phyloP scores from a whole-genome alignment of 805 yeast species.

The Zygotorulaspora sp. region DNA sequence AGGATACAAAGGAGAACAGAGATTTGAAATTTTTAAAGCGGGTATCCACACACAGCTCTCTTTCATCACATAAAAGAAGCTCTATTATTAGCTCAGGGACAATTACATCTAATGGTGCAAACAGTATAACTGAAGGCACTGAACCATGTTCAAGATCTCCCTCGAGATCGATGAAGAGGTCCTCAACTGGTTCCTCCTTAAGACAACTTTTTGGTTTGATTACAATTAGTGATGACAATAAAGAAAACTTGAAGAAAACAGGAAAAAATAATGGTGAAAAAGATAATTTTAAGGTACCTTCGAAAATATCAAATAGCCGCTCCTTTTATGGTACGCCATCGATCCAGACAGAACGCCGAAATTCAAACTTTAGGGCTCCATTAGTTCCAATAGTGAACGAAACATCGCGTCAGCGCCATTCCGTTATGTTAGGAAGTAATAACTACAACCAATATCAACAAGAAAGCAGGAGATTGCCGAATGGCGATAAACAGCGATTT shows the following conservation, averaged over 20 bases:
- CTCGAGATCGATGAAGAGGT: constrained; percentile 21
- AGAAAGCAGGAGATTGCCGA: not conserved
- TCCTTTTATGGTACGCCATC: constrained; percentile 1
- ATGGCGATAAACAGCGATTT: constrained; percentile 7
- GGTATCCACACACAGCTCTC: constrained; percentile 16
- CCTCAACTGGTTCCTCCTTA: constrained; percentile 33
- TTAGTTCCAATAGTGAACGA: constrained; percentile 15
- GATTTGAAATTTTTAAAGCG: constrained; percentile 13
- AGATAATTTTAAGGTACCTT: constrained; percentile 10
- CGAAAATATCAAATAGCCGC: constrained; percentile 2
- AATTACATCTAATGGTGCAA: not conserved
- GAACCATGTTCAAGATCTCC: constrained; percentile 11
- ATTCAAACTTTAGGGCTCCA: constrained; percentile 16
- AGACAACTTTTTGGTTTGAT: constrained; percentile 32
- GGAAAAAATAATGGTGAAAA: constrained; percentile 5
- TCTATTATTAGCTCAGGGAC: constrained; percentile 12
- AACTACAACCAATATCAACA: constrained; percentile 4
- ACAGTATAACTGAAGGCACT: not conserved
- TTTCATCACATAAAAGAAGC: constrained; percentile 16
- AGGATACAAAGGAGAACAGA: constrained; percentile 12
- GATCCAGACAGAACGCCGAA: constrained; percentile 11
- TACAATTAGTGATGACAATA: constrained; percentile 22
- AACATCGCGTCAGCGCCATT: constrained; percentile 12
- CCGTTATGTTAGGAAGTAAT: constrained; percentile 10
- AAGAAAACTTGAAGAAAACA: constrained; percentile 16